phyloP scores from a whole-genome alignment of 2,329 filamentous ascomycete species.

The Colletotrichum graminicola region DNA sequence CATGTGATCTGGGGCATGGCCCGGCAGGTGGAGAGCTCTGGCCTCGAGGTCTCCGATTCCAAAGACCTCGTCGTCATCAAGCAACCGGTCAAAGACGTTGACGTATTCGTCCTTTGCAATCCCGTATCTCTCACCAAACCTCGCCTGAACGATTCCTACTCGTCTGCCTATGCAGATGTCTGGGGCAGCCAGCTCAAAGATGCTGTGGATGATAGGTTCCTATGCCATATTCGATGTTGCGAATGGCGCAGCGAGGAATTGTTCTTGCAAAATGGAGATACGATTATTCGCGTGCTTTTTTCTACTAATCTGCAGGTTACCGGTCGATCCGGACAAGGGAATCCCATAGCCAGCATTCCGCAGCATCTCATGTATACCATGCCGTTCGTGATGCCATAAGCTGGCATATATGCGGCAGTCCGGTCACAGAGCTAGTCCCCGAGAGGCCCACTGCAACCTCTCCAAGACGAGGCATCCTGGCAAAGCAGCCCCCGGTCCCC shows the following conservation, averaged over 20 bases:
- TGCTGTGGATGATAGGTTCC: slow-evolving; percentile 51
- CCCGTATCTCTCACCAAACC: slow-evolving; percentile 56
- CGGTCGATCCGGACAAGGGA: background rate
- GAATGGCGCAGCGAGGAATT: background rate
- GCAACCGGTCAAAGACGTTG: slow-evolving; percentile 57
- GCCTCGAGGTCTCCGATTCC: slow-evolving; percentile 54
- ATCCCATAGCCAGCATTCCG: slow-evolving; percentile 7
- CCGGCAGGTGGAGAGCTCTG: slow-evolving; percentile 59
- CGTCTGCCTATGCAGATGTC: slow-evolving; percentile 59
- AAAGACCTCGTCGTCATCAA: slow-evolving; percentile 59
- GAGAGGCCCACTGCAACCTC: background rate
- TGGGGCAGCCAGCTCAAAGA: slow-evolving; percentile 53
- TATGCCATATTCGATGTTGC: slow-evolving; percentile 8
- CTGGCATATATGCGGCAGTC: background rate
- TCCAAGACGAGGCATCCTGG: slow-evolving; percentile 20
- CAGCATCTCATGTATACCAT: background rate
- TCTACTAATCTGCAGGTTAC: background rate
- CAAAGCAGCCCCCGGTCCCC: slow-evolving; percentile 17
- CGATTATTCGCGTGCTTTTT: background rate
- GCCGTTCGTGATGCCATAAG: slow-evolving; percentile 4
- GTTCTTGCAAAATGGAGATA: background rate
- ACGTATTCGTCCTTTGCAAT: slow-evolving; percentile 52
- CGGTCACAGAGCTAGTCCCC: slow-evolving; percentile 12
- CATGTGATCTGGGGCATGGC: slow-evolving; percentile 63
- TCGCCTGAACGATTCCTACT: slow-evolving; percentile 57